These are phyloP conservation scores for Bruguiera parviflora DNA, from an alignment of 345 rosid genomes.

Conservation along the genomic window DNA sequence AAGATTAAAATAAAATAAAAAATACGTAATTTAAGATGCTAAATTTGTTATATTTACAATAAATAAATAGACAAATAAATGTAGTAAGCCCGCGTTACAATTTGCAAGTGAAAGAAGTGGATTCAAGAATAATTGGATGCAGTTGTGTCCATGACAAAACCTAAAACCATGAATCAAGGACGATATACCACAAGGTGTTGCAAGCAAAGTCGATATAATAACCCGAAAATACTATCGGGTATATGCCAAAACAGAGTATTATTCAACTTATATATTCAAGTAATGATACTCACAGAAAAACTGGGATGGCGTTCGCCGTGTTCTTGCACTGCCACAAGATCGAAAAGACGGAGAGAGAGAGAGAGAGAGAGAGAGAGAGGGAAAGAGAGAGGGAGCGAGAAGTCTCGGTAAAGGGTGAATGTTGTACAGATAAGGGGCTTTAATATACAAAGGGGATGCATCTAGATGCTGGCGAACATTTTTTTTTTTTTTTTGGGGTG, in stretches of 20 bases:
- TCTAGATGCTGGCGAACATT: not conserved
- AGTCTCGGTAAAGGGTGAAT: constrained; percentile 19
- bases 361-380: not conserved
- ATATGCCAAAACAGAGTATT: no score
- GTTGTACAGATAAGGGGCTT: constrained; percentile 14
- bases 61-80: no score
- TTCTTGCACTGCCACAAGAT: constrained; percentile 7
- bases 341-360: not conserved
- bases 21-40: no score
- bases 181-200: no score
- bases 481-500: not conserved
- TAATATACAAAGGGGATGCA: constrained; percentile 1
- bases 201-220: no score
- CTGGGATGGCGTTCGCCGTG: not conserved
- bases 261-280: not conserved
- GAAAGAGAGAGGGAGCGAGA: not conserved
- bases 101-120: no score
- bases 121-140: no score
- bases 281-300: constrained; percentile 9
- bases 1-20: no score
- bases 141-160: not conserved
- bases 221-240: no score
- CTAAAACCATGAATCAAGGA: constrained; percentile 1
- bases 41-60: no score
- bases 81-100: no score